Percentiles rank a stretch among this genome's conserved stretches.
Conservation (phyloP, 225 moss, liverwort and hornwort species). For the Sphagnum tenellum region DNA sequence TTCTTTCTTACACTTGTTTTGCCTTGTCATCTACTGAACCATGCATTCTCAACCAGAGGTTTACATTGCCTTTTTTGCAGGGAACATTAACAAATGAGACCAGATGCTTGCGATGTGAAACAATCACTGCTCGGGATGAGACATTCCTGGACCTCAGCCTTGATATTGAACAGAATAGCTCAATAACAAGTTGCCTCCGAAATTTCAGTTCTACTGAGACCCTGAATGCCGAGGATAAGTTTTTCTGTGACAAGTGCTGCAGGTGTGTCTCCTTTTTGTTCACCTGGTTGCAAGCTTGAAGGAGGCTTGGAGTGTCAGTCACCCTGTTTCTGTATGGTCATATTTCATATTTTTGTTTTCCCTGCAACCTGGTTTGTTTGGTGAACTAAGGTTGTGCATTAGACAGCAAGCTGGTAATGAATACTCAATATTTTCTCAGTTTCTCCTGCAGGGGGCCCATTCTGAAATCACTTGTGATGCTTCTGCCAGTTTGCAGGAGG, state of each 20-base stretch:
- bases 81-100: constrained; percentile 97
- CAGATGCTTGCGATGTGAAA: constrained; percentile 91
- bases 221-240: constrained; percentile 96
- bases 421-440: no score
- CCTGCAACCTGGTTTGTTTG: neutral
- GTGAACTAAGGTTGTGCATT: neutral
- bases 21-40: no score
- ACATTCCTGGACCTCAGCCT: constrained; percentile 94
- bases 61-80: constrained; percentile 25
- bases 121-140: constrained; percentile 93
- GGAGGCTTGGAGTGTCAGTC: no score
- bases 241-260: constrained; percentile 99
- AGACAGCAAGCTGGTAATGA: neutral
- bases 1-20: constrained; percentile 15
- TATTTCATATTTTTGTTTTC: no score
- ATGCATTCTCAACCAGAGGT: neutral
- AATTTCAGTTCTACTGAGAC: constrained; percentile 98
- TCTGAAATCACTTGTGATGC: constrained; percentile 7
- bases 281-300: neutral
- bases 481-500: constrained; percentile 83
- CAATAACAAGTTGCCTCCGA: constrained; percentile 95
- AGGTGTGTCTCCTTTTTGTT: constrained; percentile 28
- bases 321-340: no score
- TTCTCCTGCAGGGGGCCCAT: no score
- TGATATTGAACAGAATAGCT: constrained; percentile 98